Base-by-base conservation (phyloP, 345 rosid genomes). In the Citrus cavaleriei region DNA sequence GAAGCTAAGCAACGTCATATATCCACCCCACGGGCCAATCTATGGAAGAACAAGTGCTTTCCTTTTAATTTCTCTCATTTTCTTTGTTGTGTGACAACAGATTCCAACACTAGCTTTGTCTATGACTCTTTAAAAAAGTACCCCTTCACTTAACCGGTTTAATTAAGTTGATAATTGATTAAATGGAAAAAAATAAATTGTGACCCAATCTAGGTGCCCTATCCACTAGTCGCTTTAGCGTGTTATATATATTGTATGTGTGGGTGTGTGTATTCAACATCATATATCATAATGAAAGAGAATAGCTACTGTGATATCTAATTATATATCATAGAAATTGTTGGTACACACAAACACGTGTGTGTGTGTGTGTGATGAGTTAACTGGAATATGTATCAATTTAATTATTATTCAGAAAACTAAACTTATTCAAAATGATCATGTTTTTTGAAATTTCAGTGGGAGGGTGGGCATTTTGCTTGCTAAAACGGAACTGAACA, bases 101-200 rank as follows among this genome's bases (percentile, higher is more conserved):
- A 77, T 81, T 84, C 87, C 87, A 73, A 35, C 84, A 54, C 68
- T 70, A 84, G 27, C 51, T 13, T 70, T 65, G 10, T 55, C 25
- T 25, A 14, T 57, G 65, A 57, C 34, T 57, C 65, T 57, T 32
- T 9, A 72, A 22, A 35, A 55, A 55, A 42, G 37, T 12, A 49
- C 40, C 10, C 59, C 30, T 28, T 21, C 57, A 21, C 25, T 64
- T 64, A 57, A 55, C 22, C 59, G 35, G 40, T 65, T 66, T 66
- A 66, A 21, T 68, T 65, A 61, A 51, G 66, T 32, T 14, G 24
- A 66, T 59, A 72, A 35, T 13, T 28, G 69, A 68, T 40, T 65
- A 9, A 81, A 68, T 19, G 79, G 30, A 0, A 30, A n/a, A 28
- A 28, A 12, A 34, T 54, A 7, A 30, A 54, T 16, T 78, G 37